Base-by-base conservation (phyloP, 257 asterid genomes). In the Nicotiana noctiflora region DNA sequence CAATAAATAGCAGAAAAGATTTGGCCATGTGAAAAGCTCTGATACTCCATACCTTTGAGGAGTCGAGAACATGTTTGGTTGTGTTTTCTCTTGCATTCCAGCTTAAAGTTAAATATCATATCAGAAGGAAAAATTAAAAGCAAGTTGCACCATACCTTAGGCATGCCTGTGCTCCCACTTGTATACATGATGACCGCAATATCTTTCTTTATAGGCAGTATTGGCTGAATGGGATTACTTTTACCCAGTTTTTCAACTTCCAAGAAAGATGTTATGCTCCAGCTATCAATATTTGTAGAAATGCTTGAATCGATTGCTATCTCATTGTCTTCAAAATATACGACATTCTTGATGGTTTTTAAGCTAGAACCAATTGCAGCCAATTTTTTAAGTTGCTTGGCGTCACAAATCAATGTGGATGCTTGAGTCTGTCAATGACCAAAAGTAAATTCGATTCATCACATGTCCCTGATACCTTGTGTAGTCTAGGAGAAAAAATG, bases 161-260 rank as follows among this genome's bases (percentile, higher is more conserved):
- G 98, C 81, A 92, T 84, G 89, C 97, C 98, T 34, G 98, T 92
- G 83, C 98, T 94, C 78, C 98, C 98, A 89, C 98, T 94, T 27
- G 98, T 92, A 88, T 91, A 94, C 97, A 94, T 94, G 81, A 94
- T 88, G 82, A 94, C 97, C 68, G 98, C 98, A 82, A 88, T 84
- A 83, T 94, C 98, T 79, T 88, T 89, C 88, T 92, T 94, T 81
- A 82, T 86, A 11, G 98, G 98, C 79, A 89, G 63, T 57, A 83
- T 89, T 61, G 97, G 87, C 15, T 67, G 84, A 82, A 86, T 83
- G 76, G 94, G 90, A 81, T 67, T 84, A 86, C 56, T 80, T 74
- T 80, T 89, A 83, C 98, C 98, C 84, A 92, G 89, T 64, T 86
- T 87, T 81, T 94, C 97, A 82, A 92, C 93, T 85, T 92, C 97